Base-by-base conservation (phyloP, 352 stramenopile genomes). In the Globisporangium polare region DNA sequence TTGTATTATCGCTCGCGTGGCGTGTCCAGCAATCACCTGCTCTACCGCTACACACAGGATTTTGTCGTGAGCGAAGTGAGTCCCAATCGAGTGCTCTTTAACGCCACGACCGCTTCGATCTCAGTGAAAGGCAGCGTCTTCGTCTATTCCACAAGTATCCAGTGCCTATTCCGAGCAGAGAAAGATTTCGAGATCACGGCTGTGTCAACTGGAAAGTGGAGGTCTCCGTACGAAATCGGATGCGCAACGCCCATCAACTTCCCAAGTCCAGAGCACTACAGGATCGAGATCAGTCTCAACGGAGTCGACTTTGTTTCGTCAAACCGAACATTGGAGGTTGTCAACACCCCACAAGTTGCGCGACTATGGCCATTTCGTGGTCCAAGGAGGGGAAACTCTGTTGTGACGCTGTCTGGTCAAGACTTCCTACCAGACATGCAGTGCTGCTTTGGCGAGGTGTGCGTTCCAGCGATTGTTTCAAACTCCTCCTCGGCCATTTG, bases 381-480 rank as follows among this genome's bases (percentile, higher is more conserved):
- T 0, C 24, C 66, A n/a, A 46, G 26, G 10, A 26, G 27, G 29
- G 67, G 66, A 37, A 69, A 62, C 20, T 80, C 66, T 9, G 37
- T 3, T 7, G 47, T 89, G 5, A 8, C n/a, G n/a, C 17, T 89
- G 8, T 24, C 31, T 20, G 74, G 72, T 3, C 29, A 55, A 9
- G 24, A 73, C 33, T 69, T 85, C 18, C 31, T 33, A 0, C 45
- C 56, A 15, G 57, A 65, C 0, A 75, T 80, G 65, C 54, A 53
- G 1, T 89, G 79, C 57, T 89, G 77, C 45, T 86, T 89, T 65
- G 75, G 46, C 5, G 52, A 53, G n/a, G 17, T 54, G 3, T 89
- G 79, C 46, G 49, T 62, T 17, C 62, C 54, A 15, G 27, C 80
- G 1, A n/a, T 18, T 10, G 10, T 63, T 15, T 9, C 63, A 12